These are phyloP conservation scores for Huntiella omanensis DNA, from an alignment of 2,329 filamentous ascomycete species.

Conservation along the genomic window DNA sequence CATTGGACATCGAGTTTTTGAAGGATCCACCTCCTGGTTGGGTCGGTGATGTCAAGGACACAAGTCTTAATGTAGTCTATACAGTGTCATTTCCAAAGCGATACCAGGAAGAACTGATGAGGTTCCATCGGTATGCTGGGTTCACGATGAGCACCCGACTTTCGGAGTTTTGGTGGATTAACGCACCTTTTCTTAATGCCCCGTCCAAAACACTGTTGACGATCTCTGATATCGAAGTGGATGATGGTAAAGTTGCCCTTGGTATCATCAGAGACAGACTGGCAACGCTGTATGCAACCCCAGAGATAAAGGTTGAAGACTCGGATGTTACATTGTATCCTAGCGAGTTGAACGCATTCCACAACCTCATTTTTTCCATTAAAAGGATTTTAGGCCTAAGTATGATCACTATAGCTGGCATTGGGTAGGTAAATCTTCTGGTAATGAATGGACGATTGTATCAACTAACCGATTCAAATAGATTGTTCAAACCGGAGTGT, in stretches of 20 bases:
- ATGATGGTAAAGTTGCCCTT: background rate
- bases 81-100: too few relatives aligned
- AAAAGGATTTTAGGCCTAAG: background rate
- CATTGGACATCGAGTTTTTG: too few relatives aligned
- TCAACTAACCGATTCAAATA: too few relatives aligned
- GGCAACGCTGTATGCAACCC: background rate
- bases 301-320: constrained; percentile 1
- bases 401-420: background rate
- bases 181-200: background rate
- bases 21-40: too few relatives aligned
- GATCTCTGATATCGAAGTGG: background rate
- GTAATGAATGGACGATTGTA: too few relatives aligned
- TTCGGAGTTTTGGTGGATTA: constrained; percentile 1
- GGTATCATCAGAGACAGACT: constrained; percentile 1
- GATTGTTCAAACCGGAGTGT: too few relatives aligned
- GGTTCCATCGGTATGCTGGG: background rate
- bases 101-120: too few relatives aligned
- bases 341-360: constrained; percentile 35
- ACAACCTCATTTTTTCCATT: constrained; percentile 15
- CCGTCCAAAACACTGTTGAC: background rate
- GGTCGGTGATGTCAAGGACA: too few relatives aligned
- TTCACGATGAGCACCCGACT: background rate
- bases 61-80: too few relatives aligned
- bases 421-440: background rate
- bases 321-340: constrained; percentile 33